These are phyloP conservation scores for Agastache rugosa DNA, from an alignment of 257 asterid genomes.

Conservation along the genomic window DNA sequence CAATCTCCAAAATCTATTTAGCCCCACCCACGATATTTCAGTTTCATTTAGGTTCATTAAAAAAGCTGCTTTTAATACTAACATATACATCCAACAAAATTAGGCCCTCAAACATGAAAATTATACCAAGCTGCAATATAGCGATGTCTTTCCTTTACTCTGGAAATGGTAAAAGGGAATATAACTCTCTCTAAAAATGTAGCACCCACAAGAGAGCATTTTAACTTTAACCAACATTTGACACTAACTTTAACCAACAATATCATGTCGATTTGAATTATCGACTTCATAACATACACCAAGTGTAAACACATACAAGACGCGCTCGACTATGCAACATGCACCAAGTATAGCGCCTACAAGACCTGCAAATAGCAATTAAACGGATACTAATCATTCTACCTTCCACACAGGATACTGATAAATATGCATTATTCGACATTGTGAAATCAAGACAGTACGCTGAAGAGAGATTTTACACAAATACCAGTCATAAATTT, in stretches of 20 bases:
- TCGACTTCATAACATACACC: background rate
- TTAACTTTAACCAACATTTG: background rate
- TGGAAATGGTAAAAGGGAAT: background rate
- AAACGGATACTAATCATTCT: no score
- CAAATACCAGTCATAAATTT: background rate
- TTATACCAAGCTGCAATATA: background rate
- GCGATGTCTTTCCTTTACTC: background rate
- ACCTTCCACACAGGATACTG: background rate
- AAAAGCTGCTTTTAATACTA: background rate
- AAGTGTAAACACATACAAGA: background rate
- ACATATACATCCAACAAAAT: constrained; percentile 1
- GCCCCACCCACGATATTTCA: background rate
- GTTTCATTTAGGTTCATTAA: background rate
- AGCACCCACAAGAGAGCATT: background rate
- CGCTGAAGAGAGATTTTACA: background rate
- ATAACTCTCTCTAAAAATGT: background rate
- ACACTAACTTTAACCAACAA: background rate
- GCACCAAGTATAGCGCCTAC: no score
- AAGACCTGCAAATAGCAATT: no score
- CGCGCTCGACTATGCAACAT: no score
- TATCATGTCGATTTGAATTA: background rate
- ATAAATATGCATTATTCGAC: background rate
- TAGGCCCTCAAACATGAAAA: background rate
- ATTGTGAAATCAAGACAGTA: background rate
- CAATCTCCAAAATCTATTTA: constrained; percentile 18